Evolutionary conservation across 129 eudicot genomes (phyloP).

Genomic region (Pulicaria dysenterica): DNA sequence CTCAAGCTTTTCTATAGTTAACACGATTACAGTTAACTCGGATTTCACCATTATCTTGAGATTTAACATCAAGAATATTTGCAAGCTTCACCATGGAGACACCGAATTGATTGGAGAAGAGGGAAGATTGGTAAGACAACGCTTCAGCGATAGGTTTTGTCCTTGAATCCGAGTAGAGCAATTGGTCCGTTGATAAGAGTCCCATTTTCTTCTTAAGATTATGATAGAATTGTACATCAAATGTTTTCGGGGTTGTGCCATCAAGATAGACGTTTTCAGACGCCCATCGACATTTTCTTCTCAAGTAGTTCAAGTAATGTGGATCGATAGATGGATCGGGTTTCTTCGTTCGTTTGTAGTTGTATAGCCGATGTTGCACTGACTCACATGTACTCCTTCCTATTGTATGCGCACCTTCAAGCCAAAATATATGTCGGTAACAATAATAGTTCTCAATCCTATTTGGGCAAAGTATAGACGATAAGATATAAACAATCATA

Average conservation of each 20-base stretch:
- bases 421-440: not conserved
- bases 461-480: no score
- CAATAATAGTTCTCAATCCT: no score
- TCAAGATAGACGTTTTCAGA: conserved; percentile 73
- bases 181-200: conserved; percentile 68
- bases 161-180: conserved; percentile 63
- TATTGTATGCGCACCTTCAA: conserved; percentile 80
- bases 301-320: conserved; percentile 62
- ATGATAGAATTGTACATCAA: conserved; percentile 62
- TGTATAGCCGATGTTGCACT: conserved; percentile 60
- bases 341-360: conserved; percentile 64
- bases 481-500: no score
- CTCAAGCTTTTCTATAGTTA: conserved; percentile 35
- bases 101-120: conserved; percentile 58
- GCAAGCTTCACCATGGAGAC: conserved; percentile 86
- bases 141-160: conserved; percentile 57
- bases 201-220: conserved; percentile 82
- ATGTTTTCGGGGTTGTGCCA: conserved; percentile 51
- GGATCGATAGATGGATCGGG: conserved; percentile 69
- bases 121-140: conserved; percentile 44
- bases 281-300: conserved; percentile 77
- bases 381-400: conserved; percentile 79
- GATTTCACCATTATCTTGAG: conserved; percentile 55
- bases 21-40: conserved; percentile 55
- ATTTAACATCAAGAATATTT: conserved; percentile 45